Evolutionary conservation across 2,329 filamentous ascomycete species (phyloP), one percentile per base, ranked within the genome.

Genomic region (Myriosclerotinia duriaeana): DNA sequence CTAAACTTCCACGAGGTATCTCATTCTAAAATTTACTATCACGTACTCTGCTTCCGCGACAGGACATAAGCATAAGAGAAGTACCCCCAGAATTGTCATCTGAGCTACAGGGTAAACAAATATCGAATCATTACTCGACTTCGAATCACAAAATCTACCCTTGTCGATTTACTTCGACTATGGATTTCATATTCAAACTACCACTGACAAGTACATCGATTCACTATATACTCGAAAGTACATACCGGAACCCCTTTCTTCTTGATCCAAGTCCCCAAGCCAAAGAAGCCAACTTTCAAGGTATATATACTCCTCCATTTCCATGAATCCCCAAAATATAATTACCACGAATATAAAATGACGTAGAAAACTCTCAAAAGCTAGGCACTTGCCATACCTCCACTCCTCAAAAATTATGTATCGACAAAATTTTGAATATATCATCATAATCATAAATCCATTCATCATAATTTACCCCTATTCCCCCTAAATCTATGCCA

Each of bases 401-500:
- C n/a, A 12, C 20, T 40, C 36, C 20, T 38, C 42, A 48, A 36
- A 15, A 22, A 50, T 17, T 34, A 50, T 26, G n/a, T 17, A 17
- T 40, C 9, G 15, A 50, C 17, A 17, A 50, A 50, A 30, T 60
- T 60, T 60, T 60, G 58, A 20, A 17, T 60, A 36, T 60, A 26
- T 38, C 44, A 38, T 60, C 58, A 38, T 26, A 8, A 50, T 60
- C 44, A 50, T 50, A 20, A 38, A 50, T 50, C 58, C n/a, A 22
- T 36, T 11, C 44, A 38, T 38, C 44, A 17, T 26, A 34, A 60
- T 60, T 15, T 60, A 60, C 58, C 58, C 58, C n/a, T 50, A 26
- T 50, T 60, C 36, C 53, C 44, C 34, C 53, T 48, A 20, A 48
- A 34, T 44, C 65, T 67, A 42, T 52, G 64, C 38, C 48, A 42